These are phyloP conservation scores for Neurospora hispaniola DNA, from an alignment of 495 filamentous ascomycete species.

Conservation along the genomic window DNA sequence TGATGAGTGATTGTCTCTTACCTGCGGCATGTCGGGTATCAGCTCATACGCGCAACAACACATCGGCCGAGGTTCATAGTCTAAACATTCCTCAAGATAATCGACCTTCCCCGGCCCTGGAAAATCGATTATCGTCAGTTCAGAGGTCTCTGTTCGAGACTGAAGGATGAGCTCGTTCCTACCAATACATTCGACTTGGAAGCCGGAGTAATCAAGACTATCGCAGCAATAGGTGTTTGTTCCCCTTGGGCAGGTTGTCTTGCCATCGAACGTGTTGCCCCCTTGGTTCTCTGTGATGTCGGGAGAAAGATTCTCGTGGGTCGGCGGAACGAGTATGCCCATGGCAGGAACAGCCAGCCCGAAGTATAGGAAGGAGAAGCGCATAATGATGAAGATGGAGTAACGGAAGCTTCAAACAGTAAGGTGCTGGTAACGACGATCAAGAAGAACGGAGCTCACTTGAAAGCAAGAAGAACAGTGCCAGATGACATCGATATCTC, in stretches of 20 bases:
- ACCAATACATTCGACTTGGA: background rate
- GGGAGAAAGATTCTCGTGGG: background rate
- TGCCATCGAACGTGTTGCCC: background rate
- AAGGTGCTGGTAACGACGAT: background rate
- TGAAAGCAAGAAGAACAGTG: background rate
- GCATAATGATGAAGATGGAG: background rate
- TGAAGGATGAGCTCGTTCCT: background rate
- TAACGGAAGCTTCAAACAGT: background rate
- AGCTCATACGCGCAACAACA: slow-evolving; percentile 6
- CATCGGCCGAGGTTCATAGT: slow-evolving; percentile 7
- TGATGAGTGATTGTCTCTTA: background rate
- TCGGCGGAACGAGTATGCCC: background rate
- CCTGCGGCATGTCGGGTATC: background rate
- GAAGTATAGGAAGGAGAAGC: background rate
- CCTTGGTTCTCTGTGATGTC: background rate
- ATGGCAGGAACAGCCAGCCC: background rate
- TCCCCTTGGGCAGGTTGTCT: background rate
- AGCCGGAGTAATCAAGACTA: background rate
- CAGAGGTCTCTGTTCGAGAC: background rate
- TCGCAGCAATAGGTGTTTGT: background rate
- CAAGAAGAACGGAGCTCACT: background rate
- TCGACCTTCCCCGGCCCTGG: slow-evolving; percentile 8
- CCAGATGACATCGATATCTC: background rate
- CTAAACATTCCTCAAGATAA: slow-evolving; percentile 3
- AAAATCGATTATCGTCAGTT: background rate